Base-by-base conservation (phyloP, 2,329 filamentous ascomycete species). In the Aspergillus ochraceus region DNA sequence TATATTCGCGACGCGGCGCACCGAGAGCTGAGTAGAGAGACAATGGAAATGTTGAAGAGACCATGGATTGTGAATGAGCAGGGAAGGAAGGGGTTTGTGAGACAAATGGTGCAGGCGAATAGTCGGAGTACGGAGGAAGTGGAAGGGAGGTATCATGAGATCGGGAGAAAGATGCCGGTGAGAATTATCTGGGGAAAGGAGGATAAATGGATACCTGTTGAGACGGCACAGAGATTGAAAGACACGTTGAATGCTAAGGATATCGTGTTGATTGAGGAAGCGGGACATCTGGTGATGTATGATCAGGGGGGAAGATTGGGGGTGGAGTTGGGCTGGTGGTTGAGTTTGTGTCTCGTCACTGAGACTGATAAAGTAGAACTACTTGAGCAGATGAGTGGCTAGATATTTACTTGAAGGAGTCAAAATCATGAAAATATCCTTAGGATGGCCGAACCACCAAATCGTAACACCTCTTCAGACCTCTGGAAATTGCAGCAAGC, bases 231-330 rank as follows among this genome's bases (percentile, higher is more conserved):
- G 20, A 66, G 64, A 36, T 59, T 79, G 63, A 66, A 55, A 24
- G 63, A 68, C 2, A 61, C 68, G 49, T 57, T 79, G 20, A 66
- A 73, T 3, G 69, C 69, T 2, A 20, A 30, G 30, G 54, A 61
- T 14, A 51, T 67, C 14, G 32, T 77, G 2, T 53, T 77, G 6
- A 67, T 79, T 50, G 72, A 76, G 9, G 64, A 71, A 14, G 80
- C 79, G 10, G 80, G 79, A 0, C 80, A 82, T 71, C 52, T 82
- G 6, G 65, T 79, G 1, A 79, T 80, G 76, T 70, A 76, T 62
- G 80, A 82, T 62, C 78, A 81, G 57, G 69, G 65, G 11, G 75
- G 68, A 6, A 72, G 68, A 52, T 62, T 82, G 12, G 77, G 72
- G 1, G 66, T 75, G 39, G 79, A 81, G 63, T 8, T 60, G 20